Evolutionary conservation across 805 yeast genomes (phyloP).

Genomic region (Metschnikowia lochheadii): DNA sequence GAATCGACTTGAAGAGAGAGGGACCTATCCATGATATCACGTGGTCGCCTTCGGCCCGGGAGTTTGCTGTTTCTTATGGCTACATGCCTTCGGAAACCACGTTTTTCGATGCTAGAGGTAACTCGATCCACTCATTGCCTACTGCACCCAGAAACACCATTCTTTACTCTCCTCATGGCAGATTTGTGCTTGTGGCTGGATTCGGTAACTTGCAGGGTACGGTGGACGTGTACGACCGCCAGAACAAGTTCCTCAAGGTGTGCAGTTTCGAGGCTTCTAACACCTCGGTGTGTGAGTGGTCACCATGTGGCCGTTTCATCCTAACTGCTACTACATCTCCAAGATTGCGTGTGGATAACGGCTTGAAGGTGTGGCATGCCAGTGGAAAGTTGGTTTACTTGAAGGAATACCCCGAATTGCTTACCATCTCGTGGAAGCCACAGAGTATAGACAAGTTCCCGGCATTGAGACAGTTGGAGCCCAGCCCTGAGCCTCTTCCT

Average conservation of each 20-base stretch:
- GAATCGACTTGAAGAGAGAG: conserved; percentile 82
- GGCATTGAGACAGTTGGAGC: conserved; percentile 43
- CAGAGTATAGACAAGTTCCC: conserved; percentile 53
- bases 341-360: conserved; percentile 93
- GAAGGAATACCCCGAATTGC: conserved; percentile 78
- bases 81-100: conserved; percentile 96
- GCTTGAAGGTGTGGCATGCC: conserved; percentile 90
- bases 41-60: conserved; percentile 95
- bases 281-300: conserved; percentile 96
- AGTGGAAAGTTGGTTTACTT: conserved; percentile 75
- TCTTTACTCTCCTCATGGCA: conserved; percentile 89
- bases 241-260: conserved; percentile 73
- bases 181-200: conserved; percentile 89
- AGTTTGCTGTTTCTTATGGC: conserved; percentile 96
- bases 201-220: conserved; percentile 97
- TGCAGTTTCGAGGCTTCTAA: conserved; percentile 86
- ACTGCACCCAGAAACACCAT: conserved; percentile 87
- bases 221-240: conserved; percentile 91
- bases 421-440: conserved; percentile 82
- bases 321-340: conserved; percentile 97
- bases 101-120: conserved; percentile 92
- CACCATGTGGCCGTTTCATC: conserved; percentile 92
- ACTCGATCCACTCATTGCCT: conserved; percentile 75
- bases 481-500: conserved; percentile 65
- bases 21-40: conserved; percentile 97